These are phyloP conservation scores for Fibroporia radiculosa DNA, from an alignment of 768 basidiomycete genomes.

Conservation along the genomic window DNA sequence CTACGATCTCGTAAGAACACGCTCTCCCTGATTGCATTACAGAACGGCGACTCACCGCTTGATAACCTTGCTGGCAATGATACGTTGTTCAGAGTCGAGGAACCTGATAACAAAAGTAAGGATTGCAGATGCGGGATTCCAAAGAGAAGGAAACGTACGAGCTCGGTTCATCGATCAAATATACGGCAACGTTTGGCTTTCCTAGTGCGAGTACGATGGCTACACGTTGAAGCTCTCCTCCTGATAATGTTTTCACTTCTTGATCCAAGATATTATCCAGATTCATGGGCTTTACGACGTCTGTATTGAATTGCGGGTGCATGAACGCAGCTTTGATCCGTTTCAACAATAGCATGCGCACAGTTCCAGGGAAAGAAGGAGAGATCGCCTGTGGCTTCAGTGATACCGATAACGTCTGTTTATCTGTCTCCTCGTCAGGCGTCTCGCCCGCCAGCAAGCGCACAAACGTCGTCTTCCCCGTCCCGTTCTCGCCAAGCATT, in stretches of 20 bases:
- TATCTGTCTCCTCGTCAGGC: constrained; percentile 80
- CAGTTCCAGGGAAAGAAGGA: constrained; percentile 95
- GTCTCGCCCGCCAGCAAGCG: constrained; percentile 89
- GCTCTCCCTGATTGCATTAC: not conserved
- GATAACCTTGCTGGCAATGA: constrained; percentile 95
- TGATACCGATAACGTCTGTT: constrained; percentile 78
- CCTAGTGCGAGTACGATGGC: constrained; percentile 93
- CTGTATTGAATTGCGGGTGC: constrained; percentile 99
- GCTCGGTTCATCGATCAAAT: constrained; percentile 93
- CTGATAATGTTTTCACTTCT: constrained; percentile 95
- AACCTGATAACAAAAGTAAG: constrained; percentile 41
- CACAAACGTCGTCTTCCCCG: constrained; percentile 97
- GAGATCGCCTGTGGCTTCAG: constrained; percentile 98
- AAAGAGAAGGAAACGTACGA: constrained; percentile 33
- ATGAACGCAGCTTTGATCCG: constrained; percentile 93
- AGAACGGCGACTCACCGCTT: constrained; percentile 52
- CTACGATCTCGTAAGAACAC: constrained; percentile 26
- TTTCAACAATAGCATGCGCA: constrained; percentile 89
- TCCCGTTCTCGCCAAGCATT: constrained; percentile 98
- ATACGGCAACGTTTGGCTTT: constrained; percentile 77
- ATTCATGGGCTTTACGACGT: constrained; percentile 96
- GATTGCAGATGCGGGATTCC: not conserved
- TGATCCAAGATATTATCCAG: constrained; percentile 94
- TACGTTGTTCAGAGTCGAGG: constrained; percentile 99
- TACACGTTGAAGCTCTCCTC: constrained; percentile 96